These are phyloP conservation scores for Tetrahymena malaccensis DNA, from an alignment of 73 alveolate genomes.

Conservation along the genomic window DNA sequence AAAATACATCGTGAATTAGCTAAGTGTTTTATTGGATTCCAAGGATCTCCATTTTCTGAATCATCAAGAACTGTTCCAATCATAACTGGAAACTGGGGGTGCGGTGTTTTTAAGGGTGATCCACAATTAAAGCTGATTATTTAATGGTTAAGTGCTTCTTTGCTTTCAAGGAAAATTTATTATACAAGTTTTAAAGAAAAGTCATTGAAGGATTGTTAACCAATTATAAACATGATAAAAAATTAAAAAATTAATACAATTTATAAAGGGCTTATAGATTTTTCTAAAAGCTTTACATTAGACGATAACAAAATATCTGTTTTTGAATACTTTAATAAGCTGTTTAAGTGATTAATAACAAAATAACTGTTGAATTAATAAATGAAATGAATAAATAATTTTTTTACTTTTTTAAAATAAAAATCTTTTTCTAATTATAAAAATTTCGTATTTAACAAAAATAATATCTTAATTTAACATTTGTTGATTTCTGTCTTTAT, in stretches of 20 bases:
- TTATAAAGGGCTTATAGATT: not conserved
- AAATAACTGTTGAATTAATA: no score
- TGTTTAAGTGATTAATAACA: not conserved
- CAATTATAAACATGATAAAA: not conserved
- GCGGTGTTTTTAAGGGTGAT: constrained; percentile 93
- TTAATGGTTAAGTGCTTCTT: constrained; percentile 82
- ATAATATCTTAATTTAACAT: no score
- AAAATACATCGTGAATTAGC: constrained; percentile 12
- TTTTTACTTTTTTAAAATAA: no score
- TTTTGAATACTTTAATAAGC: not conserved
- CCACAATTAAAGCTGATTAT: constrained; percentile 65
- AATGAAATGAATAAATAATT: no score
- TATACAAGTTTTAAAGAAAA: constrained; percentile 35
- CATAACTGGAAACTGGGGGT: constrained; percentile 96
- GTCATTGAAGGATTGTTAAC: not conserved
- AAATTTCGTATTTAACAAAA: no score
- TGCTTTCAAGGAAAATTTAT: constrained; percentile 1
- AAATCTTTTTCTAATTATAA: no score
- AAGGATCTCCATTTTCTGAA: not conserved
- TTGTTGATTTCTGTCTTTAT: no score
- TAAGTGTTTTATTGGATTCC: constrained; percentile 42
- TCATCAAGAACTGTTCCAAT: not conserved
- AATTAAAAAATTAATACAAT: not conserved
- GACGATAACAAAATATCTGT: not conserved
- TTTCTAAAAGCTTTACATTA: not conserved